Evolutionary conservation across 1,139 yeast genomes (phyloP).

Genomic region (Candida tunisiensis): DNA sequence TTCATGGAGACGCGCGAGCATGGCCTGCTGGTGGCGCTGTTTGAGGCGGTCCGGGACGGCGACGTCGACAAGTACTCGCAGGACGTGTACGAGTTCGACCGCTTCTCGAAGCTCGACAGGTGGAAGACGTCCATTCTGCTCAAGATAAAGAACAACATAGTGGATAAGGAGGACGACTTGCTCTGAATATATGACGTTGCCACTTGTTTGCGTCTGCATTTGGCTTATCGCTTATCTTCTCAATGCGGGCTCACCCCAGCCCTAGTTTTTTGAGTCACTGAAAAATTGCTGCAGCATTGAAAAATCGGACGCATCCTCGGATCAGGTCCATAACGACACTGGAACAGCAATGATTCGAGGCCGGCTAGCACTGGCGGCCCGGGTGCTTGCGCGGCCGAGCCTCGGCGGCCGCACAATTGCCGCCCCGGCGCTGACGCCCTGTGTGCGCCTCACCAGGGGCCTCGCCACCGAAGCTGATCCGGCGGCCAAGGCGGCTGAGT

Average conservation of each 20-base stretch:
- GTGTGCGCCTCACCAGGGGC: constrained; percentile 1
- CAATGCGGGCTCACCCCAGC: neutral
- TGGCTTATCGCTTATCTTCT: too few relatives aligned
- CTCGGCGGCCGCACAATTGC: too few relatives aligned
- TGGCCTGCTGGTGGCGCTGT: constrained; percentile 40
- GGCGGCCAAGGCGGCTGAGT: constrained; percentile 12
- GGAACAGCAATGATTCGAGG: too few relatives aligned
- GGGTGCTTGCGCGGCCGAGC: too few relatives aligned
- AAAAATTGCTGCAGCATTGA: neutral
- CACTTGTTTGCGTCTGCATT: too few relatives aligned
- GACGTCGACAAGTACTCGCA: constrained; percentile 65
- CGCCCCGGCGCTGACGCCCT: too few relatives aligned
- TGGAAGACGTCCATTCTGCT: constrained; percentile 81
- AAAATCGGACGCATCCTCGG: too few relatives aligned
- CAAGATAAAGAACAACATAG: constrained; percentile 61
- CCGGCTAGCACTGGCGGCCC: too few relatives aligned
- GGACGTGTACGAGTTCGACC: constrained; percentile 70
- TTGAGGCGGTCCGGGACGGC: constrained; percentile 61
- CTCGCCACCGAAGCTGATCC: constrained; percentile 1
- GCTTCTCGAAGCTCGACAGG: constrained; percentile 75
- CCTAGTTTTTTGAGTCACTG: neutral
- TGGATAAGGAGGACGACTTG: constrained; percentile 53
- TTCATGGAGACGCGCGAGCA: constrained; percentile 71
- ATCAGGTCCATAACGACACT: too few relatives aligned
- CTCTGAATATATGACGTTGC: too few relatives aligned